phyloP scores from a whole-genome alignment of 805 yeast species.

The Candida broadrunensis region DNA sequence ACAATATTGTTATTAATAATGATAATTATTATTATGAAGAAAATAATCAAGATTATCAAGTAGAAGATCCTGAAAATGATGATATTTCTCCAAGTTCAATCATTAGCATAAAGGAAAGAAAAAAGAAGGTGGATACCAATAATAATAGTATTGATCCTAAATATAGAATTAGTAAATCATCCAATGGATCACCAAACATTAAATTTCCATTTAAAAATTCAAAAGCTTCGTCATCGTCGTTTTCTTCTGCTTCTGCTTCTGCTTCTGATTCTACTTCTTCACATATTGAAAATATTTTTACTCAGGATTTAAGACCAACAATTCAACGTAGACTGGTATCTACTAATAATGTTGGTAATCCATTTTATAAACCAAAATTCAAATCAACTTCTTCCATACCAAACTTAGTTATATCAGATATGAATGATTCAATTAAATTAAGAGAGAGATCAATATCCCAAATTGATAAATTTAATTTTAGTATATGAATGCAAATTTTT shows the following conservation, averaged over 20 bases:
- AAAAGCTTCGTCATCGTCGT: constrained; percentile 3
- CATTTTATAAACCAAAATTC: constrained; percentile 14
- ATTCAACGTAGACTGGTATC: background rate
- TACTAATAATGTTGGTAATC: constrained; percentile 10
- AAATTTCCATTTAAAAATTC: constrained; percentile 7
- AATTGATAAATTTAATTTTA: too few species aligned
- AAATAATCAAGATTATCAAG: background rate
- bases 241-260: too few species aligned
- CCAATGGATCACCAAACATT: constrained; percentile 2
- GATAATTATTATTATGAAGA: background rate
- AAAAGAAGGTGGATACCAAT: background rate
- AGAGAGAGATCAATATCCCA: too few species aligned
- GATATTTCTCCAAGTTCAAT: background rate
- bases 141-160: background rate
- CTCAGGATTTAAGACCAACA: background rate
- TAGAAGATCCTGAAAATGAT: background rate
- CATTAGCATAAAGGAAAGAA: background rate
- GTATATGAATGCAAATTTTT: background rate
- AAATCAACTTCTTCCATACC: constrained; percentile 5
- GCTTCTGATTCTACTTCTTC: too few species aligned
- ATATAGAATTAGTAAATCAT: constrained; percentile 4
- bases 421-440: too few species aligned
- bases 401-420: constrained; percentile 9
- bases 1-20: background rate
- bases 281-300: constrained; percentile 3